phyloP scores from a whole-genome alignment of 1,284 basidiomycete genomes.

The Tylopilus sp. region DNA sequence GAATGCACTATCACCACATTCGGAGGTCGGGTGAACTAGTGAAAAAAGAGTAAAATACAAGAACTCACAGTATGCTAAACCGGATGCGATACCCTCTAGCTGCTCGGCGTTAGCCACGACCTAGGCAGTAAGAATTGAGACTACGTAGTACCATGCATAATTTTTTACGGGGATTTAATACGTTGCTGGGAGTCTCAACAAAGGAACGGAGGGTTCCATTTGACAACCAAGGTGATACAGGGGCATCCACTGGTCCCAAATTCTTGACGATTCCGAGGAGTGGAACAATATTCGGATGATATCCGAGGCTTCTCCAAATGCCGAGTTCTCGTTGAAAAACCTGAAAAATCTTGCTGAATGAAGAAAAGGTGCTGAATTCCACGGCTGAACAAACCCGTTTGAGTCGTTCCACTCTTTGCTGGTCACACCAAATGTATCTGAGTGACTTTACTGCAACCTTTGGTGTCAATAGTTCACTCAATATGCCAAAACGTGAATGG shows the following conservation, averaged over 20 bases:
- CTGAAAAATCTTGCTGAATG: background rate
- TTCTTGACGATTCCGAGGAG: slow-evolving; percentile 8
- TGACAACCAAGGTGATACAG: slow-evolving; percentile 8
- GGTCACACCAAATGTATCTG: background rate
- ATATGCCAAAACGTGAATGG: too few species aligned
- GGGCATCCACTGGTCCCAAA: slow-evolving; percentile 5
- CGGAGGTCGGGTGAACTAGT: background rate
- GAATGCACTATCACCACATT: slow-evolving; percentile 5
- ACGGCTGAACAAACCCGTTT: background rate
- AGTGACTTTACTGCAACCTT: slow-evolving; percentile 7
- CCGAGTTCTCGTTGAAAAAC: slow-evolving; percentile 7
- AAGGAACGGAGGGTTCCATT: slow-evolving; percentile 11
- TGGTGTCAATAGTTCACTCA: background rate
- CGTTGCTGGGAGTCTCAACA: background rate
- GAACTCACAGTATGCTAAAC: slow-evolving; percentile 3
- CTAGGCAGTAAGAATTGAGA: background rate
- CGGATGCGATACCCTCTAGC: slow-evolving; percentile 4
- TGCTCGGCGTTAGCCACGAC: background rate
- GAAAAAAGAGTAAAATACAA: background rate
- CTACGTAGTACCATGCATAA: slow-evolving; percentile 2
- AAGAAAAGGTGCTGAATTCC: background rate
- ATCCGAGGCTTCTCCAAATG: slow-evolving; percentile 7
- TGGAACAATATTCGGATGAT: slow-evolving; percentile 10
- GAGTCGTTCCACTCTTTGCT: background rate
- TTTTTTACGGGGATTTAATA: background rate